phyloP scores from a whole-genome alignment of 2,329 filamentous ascomycete genomes.

The Exserohilum rostratum region DNA sequence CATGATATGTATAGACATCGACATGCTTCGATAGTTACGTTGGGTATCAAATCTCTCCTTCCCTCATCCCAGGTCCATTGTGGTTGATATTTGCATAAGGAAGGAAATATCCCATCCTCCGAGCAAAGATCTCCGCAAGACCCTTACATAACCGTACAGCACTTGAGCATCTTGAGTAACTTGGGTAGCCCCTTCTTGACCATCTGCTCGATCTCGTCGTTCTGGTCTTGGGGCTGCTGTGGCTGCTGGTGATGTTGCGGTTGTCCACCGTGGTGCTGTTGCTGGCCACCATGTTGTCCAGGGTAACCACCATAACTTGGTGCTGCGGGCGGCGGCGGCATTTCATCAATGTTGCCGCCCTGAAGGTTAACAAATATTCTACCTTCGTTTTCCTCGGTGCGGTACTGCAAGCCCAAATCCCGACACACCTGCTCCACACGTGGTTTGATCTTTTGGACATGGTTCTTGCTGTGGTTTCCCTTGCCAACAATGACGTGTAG shows the following conservation, averaged over 20 bases:
- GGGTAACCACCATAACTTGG: conserved; percentile 47
- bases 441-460: conserved; percentile 96
- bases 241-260: conserved; percentile 27
- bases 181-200: conserved; percentile 66
- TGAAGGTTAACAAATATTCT: conserved; percentile 86
- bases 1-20: too few relatives aligned
- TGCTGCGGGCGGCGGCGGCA: conserved; percentile 50
- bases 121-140: too few relatives aligned
- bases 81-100: too few relatives aligned
- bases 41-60: too few relatives aligned
- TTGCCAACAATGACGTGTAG: conserved; percentile 96
- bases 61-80: too few relatives aligned
- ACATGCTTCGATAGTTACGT: too few relatives aligned
- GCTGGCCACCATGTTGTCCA: conserved; percentile 52
- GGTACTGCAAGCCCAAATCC: conserved; percentile 80
- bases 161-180: conserved; percentile 68
- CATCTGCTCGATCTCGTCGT: conserved; percentile 65
- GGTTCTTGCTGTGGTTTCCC: conserved; percentile 81
- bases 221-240: conserved; percentile 43
- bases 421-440: conserved; percentile 85
- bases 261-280: conserved; percentile 47
- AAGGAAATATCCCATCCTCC: too few relatives aligned
- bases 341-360: conserved; percentile 63
- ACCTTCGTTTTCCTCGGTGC: conserved; percentile 87
- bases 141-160: conserved; percentile 75